Evolutionary conservation across 73 alveolate species (phyloP), one percentile per base, ranked within the genome.

Genomic region (Stentor coeruleus): DNA sequence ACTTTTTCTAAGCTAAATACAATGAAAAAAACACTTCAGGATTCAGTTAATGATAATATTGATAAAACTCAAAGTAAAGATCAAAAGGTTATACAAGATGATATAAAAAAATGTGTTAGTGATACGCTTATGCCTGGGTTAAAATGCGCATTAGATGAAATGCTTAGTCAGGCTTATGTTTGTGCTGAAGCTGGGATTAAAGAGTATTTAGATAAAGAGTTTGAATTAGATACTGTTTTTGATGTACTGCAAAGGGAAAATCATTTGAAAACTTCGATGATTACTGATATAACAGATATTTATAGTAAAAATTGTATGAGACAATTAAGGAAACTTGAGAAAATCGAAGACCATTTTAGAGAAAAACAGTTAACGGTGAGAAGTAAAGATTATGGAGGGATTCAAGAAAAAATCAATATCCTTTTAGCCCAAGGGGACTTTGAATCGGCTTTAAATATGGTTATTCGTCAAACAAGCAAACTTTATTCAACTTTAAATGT

Each of bases 391-490:
- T 20, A 6, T 49, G 20, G 28, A 11, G 66, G 66, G 66, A 33
- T 33, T 0, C 79, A 66, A 66, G 79, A 66, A 33, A 31, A 66
- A 66, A 26, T 66, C 39, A 66, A 66, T 2, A 31, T 66, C 33
- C 39, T 66, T 1, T 40, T 66, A 0, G 79, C 79, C 42, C n/a
- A 66, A 33, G 79, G 79, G 26, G 79, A 66, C 11, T 66, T 66
- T 66, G 79, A 66, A 66, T 20, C n/a, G 14, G 79, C 79, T 66
- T 20, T 66, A 66, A 11, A 11, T 28, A 66, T 20, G 41, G 79
- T 66, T 66, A 66, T 66, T 2, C 11, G 15, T 11, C 11, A 1
- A 1, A 37, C 79, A 1, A 66, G 37, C n/a, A 31, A 66, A 26
- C 33, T 66, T 28, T 66, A 66, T 2, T 20, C 79, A 66, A 31